A percentile compares a stretch with the other conserved stretches of the same genome.
phyloP scores from a whole-genome alignment of 176 grass and related monocot species.

The Musa schizocarpa region DNA sequence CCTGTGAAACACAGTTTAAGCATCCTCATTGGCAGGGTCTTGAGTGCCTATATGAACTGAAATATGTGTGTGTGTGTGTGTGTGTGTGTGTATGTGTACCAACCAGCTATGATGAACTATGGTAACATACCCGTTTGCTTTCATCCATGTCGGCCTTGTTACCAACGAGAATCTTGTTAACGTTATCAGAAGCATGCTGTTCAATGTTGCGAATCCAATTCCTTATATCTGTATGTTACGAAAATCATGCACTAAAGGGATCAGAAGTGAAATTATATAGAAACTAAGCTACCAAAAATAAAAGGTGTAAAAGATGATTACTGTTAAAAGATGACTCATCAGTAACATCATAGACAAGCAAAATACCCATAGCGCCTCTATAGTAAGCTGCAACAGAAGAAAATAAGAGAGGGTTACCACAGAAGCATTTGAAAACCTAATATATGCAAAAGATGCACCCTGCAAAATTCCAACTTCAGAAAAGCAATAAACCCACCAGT shows the following conservation, averaged over 20 bases:
- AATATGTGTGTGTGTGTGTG: too few relatives aligned
- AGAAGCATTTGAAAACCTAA: neutral
- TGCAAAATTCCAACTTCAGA: neutral
- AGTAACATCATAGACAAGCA: slow-evolving; percentile 24
- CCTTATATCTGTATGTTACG: slow-evolving; percentile 12
- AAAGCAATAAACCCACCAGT: slow-evolving; percentile 1
- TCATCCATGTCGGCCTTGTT: slow-evolving; percentile 26
- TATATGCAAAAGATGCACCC: neutral
- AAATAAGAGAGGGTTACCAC: neutral
- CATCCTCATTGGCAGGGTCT: neutral
- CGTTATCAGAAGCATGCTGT: slow-evolving; percentile 23
- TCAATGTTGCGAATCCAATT: slow-evolving; percentile 24
- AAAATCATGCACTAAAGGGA: neutral
- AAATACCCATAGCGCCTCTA: slow-evolving; percentile 21
- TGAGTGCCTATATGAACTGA: neutral
- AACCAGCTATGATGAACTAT: neutral
- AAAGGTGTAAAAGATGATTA: neutral
- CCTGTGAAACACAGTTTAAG: neutral
- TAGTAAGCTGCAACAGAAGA: slow-evolving; percentile 4
- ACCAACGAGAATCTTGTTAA: slow-evolving; percentile 20
- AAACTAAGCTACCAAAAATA: neutral
- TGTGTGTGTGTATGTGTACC: too few relatives aligned
- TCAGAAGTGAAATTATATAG: neutral
- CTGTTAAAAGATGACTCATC: slow-evolving; percentile 24
- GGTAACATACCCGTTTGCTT: slow-evolving; percentile 12